Conservation (phyloP, 495 filamentous ascomycete species). For the Symbiotaphrina buchneri region DNA sequence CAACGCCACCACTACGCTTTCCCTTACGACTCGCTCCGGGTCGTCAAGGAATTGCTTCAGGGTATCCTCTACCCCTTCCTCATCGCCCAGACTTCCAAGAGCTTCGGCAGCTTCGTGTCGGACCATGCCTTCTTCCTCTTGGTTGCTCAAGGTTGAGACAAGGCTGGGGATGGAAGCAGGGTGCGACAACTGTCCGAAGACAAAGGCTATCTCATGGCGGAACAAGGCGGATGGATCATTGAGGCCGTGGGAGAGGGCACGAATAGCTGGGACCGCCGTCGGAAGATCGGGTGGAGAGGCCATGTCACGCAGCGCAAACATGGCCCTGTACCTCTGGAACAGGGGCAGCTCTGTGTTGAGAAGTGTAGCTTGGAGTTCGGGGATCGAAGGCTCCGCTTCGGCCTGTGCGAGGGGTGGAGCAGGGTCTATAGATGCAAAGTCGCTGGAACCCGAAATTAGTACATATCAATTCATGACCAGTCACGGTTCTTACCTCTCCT, state of each 20-base stretch:
- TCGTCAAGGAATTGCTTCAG: conserved; percentile 73
- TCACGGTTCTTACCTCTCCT: conserved; percentile 37
- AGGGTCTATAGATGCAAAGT: conserved; percentile 89
- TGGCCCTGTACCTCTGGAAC: conserved; percentile 87
- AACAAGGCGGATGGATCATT: conserved; percentile 80
- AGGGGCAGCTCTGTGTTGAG: conserved; percentile 59
- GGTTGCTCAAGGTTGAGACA: conserved; percentile 51
- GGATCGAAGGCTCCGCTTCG: conserved; percentile 32
- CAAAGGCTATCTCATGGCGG: conserved; percentile 93
- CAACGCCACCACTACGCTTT: conserved; percentile 83
- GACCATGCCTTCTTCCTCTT: conserved; percentile 80
- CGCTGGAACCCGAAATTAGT: conserved; percentile 25
- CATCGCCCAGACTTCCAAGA: conserved; percentile 83
- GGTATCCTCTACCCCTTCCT: conserved; percentile 75
- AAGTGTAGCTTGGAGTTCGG: conserved; percentile 50
- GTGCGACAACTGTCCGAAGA: conserved; percentile 89
- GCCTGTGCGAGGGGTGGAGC: conserved; percentile 64
- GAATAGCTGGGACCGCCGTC: conserved; percentile 62
- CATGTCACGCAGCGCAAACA: conserved; percentile 91
- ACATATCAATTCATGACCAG: conserved; percentile 1
- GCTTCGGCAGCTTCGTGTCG: conserved; percentile 95
- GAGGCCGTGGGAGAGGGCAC: conserved; percentile 71
- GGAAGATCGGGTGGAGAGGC: conserved; percentile 78
- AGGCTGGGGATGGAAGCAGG: conserved; percentile 89
- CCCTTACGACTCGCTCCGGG: conserved; percentile 76